Evolutionary conservation across 768 basidiomycete genomes (phyloP), one percentile per base, ranked within the genome.

Genomic region (Boletus huronensis): DNA sequence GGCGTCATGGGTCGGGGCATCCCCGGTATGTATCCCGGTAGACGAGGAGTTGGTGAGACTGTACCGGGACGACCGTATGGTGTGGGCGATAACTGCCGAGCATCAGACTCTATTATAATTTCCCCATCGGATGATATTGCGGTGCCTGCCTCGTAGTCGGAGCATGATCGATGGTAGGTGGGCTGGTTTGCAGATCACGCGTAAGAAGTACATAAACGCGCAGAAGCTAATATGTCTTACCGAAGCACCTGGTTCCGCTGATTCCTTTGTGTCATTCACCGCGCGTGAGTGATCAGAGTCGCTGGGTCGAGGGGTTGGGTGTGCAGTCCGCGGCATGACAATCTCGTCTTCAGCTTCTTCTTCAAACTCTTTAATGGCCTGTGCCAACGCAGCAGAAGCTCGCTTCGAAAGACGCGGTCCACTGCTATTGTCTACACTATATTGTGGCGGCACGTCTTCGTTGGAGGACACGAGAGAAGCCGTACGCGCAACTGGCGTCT

Each of bases 1-100:
- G 91, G 91, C 6, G 91, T 93, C 87, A 93, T 91, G 17, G 91
- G 91, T 39, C 91, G 77, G 21, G 88, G 88, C 91, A 93, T 93
- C 11, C 91, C 91, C 23, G 91, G 91, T 53, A 91, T 84, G 70
- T 93, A 93, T 14, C 91, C 91, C 51, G 91, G 90, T 21, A 90
- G 65, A 38, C 82, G 77, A 40, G 80, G 77, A 0, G 72, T 71
- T 31, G 80, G 79, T 29, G 80, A 81, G n/a, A 70, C 69, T 14
- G 75, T 72, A 3, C 75, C 81, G 41, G 82, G 80, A 43, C 82
- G 72, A 55, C 72, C 71, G 43, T 71, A 75, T 26, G 85, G 84
- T 23, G 84, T 74, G 40, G 87, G 86, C 2, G 84, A 86, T 46
- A 80, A 70, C n/a, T 77, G 79, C 38, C 74, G 79, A 45, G 76